phyloP scores from a whole-genome alignment of 305 asterid species.

The Fraxinus latifolia region DNA sequence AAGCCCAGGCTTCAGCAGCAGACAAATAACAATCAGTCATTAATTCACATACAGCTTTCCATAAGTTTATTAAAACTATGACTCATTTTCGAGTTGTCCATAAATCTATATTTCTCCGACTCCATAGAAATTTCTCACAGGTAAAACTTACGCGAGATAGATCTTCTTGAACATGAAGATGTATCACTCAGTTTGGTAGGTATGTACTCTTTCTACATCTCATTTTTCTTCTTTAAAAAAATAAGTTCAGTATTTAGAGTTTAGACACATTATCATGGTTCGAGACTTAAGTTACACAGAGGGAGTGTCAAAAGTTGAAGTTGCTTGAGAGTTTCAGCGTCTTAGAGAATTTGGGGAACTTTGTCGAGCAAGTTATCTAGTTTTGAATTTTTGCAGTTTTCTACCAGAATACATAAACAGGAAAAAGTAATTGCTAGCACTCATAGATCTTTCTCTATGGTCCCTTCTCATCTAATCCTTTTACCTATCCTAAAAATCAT shows the following conservation, averaged over 20 bases:
- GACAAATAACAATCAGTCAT: not conserved
- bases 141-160: not conserved
- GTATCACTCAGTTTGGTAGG: not conserved
- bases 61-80: not conserved
- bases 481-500: not conserved
- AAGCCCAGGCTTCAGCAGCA: not conserved
- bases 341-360: not conserved
- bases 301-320: not conserved
- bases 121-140: not conserved
- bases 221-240: not conserved
- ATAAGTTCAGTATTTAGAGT: not conserved
- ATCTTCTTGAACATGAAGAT: not conserved
- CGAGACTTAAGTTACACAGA: not conserved
- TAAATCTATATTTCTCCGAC: not conserved
- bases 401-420: not conserved
- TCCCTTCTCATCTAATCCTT: not conserved
- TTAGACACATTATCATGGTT: not conserved
- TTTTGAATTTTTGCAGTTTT: not conserved
- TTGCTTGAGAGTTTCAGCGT: not conserved
- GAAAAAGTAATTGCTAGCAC: not conserved
- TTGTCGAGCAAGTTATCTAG: not conserved
- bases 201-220: not conserved
- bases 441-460: not conserved
- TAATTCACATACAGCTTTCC: not conserved
- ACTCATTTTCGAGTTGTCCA: not conserved